Evolutionary conservation across 768 basidiomycete genomes (phyloP).

Genomic region (Myochromella boudieri): DNA sequence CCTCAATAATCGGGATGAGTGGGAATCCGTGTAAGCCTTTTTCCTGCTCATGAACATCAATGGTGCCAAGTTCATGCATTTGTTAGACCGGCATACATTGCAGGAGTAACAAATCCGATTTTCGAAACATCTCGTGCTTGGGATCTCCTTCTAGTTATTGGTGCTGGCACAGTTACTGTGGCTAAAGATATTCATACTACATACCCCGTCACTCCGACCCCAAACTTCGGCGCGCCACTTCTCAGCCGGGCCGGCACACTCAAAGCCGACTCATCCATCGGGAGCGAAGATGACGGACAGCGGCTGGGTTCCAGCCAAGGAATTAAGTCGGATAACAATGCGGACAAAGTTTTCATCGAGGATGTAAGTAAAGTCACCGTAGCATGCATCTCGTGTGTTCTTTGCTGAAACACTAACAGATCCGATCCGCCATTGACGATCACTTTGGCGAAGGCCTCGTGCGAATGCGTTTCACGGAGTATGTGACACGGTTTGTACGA

Average conservation of each 20-base stretch:
- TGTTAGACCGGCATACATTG: constrained; percentile 89
- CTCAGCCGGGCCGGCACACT: constrained; percentile 59
- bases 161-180: constrained; percentile 81
- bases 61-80: constrained; percentile 6
- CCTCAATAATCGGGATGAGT: constrained; percentile 82
- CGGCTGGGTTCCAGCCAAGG: constrained; percentile 56
- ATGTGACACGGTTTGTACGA: constrained; percentile 82
- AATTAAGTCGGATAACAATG: constrained; percentile 55
- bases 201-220: constrained; percentile 45
- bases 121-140: constrained; percentile 86
- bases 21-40: constrained; percentile 77
- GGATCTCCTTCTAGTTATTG: constrained; percentile 94
- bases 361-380: constrained; percentile 60
- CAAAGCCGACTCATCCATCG: constrained; percentile 61
- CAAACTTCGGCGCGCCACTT: constrained; percentile 40
- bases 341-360: constrained; percentile 89
- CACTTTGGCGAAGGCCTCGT: constrained; percentile 92
- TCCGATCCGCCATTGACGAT: constrained; percentile 81
- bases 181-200: constrained; percentile 77
- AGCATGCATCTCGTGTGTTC: not conserved
- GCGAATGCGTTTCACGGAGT: constrained; percentile 87
- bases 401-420: constrained; percentile 40
- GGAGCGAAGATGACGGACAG: constrained; percentile 72
- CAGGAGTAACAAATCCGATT: constrained; percentile 96
- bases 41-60: not conserved